These are phyloP conservation scores for Sporobolomyces pararoseus DNA, from an alignment of 768 basidiomycete species.

Conservation along the genomic window DNA sequence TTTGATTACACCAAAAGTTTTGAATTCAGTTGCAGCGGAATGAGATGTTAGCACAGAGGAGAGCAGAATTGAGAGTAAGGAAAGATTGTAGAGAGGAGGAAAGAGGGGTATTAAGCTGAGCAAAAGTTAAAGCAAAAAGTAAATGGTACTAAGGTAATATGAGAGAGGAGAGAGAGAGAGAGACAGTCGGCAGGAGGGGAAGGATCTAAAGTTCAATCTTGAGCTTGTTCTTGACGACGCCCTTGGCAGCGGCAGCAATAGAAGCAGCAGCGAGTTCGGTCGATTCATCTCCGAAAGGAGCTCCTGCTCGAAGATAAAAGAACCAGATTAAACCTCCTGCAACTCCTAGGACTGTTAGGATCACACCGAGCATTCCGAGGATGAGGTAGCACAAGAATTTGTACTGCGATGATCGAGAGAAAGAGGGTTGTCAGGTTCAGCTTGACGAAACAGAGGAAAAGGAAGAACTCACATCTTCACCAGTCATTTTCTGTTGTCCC, in stretches of 20 bases:
- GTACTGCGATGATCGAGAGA: slow-evolving; percentile 9
- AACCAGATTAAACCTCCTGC: slow-evolving; percentile 9
- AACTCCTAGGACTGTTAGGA: slow-evolving; percentile 20
- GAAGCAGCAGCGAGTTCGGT: neutral
- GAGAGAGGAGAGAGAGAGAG: neutral
- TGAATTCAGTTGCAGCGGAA: too few species aligned
- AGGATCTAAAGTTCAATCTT: slow-evolving; percentile 8
- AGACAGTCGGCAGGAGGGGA: neutral
- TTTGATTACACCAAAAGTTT: too few species aligned
- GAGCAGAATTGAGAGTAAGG: too few species aligned
- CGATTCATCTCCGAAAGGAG: slow-evolving; percentile 8
- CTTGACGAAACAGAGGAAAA: neutral
- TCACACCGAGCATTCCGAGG: slow-evolving; percentile 17
- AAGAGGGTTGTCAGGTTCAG: neutral
- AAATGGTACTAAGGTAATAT: neutral
- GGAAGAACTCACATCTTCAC: slow-evolving; percentile 28
- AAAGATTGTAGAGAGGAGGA: neutral
- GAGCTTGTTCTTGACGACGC: slow-evolving; percentile 6
- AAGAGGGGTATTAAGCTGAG: slow-evolving; percentile 4
- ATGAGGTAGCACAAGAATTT: slow-evolving; percentile 32
- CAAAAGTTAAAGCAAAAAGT: neutral
- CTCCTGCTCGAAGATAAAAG: slow-evolving; percentile 25
- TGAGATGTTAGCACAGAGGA: too few species aligned
- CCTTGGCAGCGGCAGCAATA: neutral
- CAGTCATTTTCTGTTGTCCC: slow-evolving; percentile 14